phyloP scores from a whole-genome alignment of 352 stramenopile genomes.

The Halophytophthora polymorphica region DNA sequence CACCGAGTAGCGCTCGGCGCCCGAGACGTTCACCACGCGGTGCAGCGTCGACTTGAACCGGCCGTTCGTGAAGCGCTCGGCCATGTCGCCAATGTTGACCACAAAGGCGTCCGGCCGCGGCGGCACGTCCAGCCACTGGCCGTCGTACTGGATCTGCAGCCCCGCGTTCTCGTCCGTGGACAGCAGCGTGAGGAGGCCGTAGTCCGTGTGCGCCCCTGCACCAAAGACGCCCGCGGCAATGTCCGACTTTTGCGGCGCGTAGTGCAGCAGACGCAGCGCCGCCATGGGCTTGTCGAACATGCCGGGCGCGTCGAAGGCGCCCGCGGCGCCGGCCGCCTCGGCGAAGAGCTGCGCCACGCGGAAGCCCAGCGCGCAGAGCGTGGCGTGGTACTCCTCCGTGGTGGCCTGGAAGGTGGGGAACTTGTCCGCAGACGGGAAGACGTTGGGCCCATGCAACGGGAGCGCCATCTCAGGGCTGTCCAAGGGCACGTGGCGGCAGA shows the following conservation, averaged over 20 bases:
- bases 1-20: constrained; percentile 69
- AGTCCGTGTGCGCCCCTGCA: constrained; percentile 74
- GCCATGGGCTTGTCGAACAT: constrained; percentile 83
- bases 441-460: constrained; percentile 59
- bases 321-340: constrained; percentile 42
- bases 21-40: constrained; percentile 57
- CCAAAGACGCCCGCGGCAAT: constrained; percentile 59
- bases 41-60: constrained; percentile 62
- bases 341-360: constrained; percentile 56
- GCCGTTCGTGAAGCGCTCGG: constrained; percentile 74
- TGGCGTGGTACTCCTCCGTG: constrained; percentile 48
- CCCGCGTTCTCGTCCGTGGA: constrained; percentile 57
- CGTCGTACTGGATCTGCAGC: constrained; percentile 55
- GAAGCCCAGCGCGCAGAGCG: constrained; percentile 51
- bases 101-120: constrained; percentile 55
- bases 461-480: constrained; percentile 56
- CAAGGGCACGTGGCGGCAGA: constrained; percentile 58
- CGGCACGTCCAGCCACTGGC: constrained; percentile 60
- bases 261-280: constrained; percentile 74
- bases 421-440: constrained; percentile 44
- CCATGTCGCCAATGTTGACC: constrained; percentile 75
- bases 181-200: constrained; percentile 65
- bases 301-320: constrained; percentile 41
- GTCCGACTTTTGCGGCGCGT: constrained; percentile 64
- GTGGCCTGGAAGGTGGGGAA: constrained; percentile 49